Evolutionary conservation across 345 rosid species (phyloP), one percentile per base, ranked within the genome.

Genomic region (Tarenaya hassleriana): DNA sequence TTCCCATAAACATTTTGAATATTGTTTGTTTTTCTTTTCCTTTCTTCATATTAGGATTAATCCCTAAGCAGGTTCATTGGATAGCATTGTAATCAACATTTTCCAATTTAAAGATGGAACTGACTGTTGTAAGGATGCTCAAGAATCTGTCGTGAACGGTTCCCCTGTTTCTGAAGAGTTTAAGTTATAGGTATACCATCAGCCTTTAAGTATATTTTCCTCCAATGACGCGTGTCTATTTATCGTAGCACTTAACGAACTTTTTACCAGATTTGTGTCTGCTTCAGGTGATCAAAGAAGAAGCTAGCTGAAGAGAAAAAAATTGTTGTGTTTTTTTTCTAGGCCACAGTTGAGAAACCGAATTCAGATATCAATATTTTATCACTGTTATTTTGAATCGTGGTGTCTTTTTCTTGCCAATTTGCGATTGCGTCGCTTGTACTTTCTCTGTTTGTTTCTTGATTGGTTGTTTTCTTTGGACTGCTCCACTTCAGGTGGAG

Each of bases 241-340:
- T n/a, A n/a, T n/a, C n/a, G n/a, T n/a, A n/a, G 41, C 3, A 8
- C 3, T 8, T 42, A 42, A 35, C 40, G 9, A 9, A 35, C 40
- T 3, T 35, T 11, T 35, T 35, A 8, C 1, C 4, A 2, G 17
- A 0, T 14, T 5, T 14, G 21, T 42, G n/a, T 68, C 17, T 33
- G 34, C 40, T 38, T 35, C 68, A 92, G 99, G 94, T 45, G 87
- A 77, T 38, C 79, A 50, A 75, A 88, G 64, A 88, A 73, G 78
- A 83, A 81, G 70, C 95, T 88, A 0, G 97, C 88, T 72, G 88
- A 88, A 73, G 95, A 88, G 77, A 92, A 92, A 78, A 97, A 97
- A 65, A 88, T 92, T 46, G 62, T 92, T 17, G 75, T 88, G 57
- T 94, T 54, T 92, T 92, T 64, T 97, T 88, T 12, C 88, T 92